A percentile compares a stretch with the other conserved stretches of the same genome.
Conservation (phyloP, 2,329 filamentous ascomycete genomes). For the Ceratocystis huliohia region DNA sequence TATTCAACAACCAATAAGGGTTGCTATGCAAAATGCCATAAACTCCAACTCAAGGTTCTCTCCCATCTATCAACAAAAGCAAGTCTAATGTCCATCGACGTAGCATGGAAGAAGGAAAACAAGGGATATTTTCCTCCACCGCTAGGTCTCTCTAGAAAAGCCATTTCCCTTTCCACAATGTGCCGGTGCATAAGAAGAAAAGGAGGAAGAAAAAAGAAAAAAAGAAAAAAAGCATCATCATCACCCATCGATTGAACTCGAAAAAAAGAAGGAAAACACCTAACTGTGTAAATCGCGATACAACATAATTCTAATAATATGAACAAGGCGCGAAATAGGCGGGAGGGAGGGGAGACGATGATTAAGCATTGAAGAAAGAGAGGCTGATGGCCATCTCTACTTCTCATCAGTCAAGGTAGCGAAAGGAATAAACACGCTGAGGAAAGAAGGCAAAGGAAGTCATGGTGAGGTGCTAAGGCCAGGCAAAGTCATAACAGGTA, state of each 20-base stretch:
- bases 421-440: neutral
- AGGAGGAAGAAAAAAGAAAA: neutral
- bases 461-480: neutral
- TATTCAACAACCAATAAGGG: neutral
- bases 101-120: neutral
- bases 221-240: neutral
- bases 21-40: neutral
- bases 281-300: neutral
- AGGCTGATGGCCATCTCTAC: neutral
- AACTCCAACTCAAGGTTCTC: neutral
- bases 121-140: too few relatives aligned
- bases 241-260: neutral
- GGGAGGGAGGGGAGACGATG: neutral
- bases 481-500: neutral
- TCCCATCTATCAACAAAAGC: neutral
- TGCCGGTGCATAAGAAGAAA: neutral
- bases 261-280: neutral
- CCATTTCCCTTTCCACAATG: too few relatives aligned
- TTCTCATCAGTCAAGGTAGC: neutral
- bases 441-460: neutral
- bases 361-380: neutral
- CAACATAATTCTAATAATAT: conserved; percentile 2
- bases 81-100: neutral
- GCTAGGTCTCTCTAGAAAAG: too few relatives aligned
- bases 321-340: neutral